Conservation (phyloP, 2,329 filamentous ascomycete genomes). For the Berkeleyomyces rouxiae region DNA sequence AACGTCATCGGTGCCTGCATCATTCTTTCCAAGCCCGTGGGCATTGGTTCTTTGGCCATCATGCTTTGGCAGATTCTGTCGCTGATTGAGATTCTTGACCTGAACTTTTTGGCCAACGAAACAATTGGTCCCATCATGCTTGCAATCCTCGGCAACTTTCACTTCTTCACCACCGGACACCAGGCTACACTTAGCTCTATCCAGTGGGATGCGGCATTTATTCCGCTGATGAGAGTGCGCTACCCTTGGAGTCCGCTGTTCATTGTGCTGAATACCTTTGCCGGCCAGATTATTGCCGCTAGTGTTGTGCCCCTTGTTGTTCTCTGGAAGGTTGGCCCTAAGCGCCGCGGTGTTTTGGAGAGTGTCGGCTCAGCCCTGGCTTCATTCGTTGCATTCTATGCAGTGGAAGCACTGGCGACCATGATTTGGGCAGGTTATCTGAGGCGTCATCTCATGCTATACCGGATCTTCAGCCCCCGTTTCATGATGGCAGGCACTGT, state of each 20-base stretch:
- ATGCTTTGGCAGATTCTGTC: slow-evolving; percentile 82
- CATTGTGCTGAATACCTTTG: slow-evolving; percentile 74
- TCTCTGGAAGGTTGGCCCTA: slow-evolving; percentile 77
- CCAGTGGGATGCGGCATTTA: slow-evolving; percentile 93
- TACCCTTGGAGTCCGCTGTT: slow-evolving; percentile 84
- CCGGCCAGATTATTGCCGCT: slow-evolving; percentile 69
- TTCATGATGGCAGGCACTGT: slow-evolving; percentile 69
- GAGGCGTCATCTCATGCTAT: slow-evolving; percentile 87
- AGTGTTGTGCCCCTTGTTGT: slow-evolving; percentile 64
- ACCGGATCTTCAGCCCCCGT: slow-evolving; percentile 77
- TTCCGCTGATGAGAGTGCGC: slow-evolving; percentile 62
- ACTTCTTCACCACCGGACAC: slow-evolving; percentile 97
- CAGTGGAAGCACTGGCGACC: slow-evolving; percentile 66
- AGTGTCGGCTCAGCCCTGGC: slow-evolving; percentile 53
- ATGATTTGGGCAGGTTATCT: slow-evolving; percentile 82
- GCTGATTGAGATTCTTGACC: slow-evolving; percentile 46
- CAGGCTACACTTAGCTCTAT: slow-evolving; percentile 76
- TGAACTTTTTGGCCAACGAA: slow-evolving; percentile 43
- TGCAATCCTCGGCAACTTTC: slow-evolving; percentile 76
- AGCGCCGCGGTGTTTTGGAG: slow-evolving; percentile 51
- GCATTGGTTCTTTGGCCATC: slow-evolving; percentile 64
- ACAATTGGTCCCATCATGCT: slow-evolving; percentile 73
- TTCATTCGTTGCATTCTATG: slow-evolving; percentile 67
- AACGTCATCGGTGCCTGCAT: slow-evolving; percentile 63
- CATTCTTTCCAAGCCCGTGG: slow-evolving; percentile 87